Conservation (phyloP, 2,329 filamentous ascomycete genomes). For the Trichoderma harzianum region DNA sequence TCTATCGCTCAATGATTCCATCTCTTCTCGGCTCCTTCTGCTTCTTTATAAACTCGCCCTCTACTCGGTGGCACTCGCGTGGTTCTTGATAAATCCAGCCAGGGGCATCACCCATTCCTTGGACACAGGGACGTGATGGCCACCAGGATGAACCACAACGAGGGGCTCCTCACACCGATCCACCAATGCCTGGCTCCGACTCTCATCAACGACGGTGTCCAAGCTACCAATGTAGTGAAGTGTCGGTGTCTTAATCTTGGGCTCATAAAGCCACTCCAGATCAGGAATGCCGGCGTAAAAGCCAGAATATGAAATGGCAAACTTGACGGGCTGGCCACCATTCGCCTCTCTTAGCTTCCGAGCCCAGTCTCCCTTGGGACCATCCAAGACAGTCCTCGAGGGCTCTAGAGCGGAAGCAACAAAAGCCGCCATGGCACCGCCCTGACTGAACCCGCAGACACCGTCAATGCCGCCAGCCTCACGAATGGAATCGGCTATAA, state of each 20-base stretch:
- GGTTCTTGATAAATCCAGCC: constrained; percentile 62
- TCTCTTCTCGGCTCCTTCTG: not conserved
- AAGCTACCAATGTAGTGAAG: constrained; percentile 79
- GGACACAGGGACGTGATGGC: constrained; percentile 82
- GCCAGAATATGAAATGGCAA: constrained; percentile 73
- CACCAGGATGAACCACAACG: constrained; percentile 73
- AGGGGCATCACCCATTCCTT: constrained; percentile 77
- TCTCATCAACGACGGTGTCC: constrained; percentile 85
- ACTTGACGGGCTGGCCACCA: constrained; percentile 52
- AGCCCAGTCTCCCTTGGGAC: constrained; percentile 40
- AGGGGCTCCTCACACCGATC: constrained; percentile 57
- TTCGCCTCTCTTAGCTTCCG: constrained; percentile 49
- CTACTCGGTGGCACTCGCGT: constrained; percentile 28
- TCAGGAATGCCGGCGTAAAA: constrained; percentile 63
- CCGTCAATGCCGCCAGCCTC: constrained; percentile 70
- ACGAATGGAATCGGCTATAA: constrained; percentile 59
- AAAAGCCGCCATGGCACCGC: constrained; percentile 68
- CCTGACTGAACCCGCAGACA: constrained; percentile 80
- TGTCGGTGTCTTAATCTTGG: constrained; percentile 70
- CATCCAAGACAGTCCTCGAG: constrained; percentile 28
- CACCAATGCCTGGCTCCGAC: constrained; percentile 62
- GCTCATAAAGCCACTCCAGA: constrained; percentile 66
- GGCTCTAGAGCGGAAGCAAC: constrained; percentile 68
- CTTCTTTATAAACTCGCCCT: not conserved
- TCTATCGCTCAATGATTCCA: constrained; percentile 25